phyloP scores from a whole-genome alignment of 2,329 filamentous ascomycete genomes.

The Fusarium circinatum region DNA sequence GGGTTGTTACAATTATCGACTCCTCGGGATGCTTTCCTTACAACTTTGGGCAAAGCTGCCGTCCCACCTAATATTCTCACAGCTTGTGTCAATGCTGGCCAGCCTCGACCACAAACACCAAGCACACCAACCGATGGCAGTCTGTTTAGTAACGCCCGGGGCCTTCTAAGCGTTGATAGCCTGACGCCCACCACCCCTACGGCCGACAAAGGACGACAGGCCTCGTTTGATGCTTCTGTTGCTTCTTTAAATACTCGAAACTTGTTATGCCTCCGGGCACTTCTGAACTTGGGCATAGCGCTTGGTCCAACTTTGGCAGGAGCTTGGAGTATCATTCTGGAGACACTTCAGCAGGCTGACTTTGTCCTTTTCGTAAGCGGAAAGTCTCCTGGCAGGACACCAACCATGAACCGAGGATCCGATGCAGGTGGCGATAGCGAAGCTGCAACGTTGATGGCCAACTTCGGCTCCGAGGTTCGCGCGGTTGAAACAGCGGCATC shows the following conservation, averaged over 20 bases:
- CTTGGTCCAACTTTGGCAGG: constrained; percentile 85
- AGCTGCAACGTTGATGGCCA: constrained; percentile 63
- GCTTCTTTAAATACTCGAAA: constrained; percentile 85
- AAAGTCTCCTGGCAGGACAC: constrained; percentile 63
- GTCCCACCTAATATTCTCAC: constrained; percentile 83
- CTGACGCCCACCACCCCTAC: constrained; percentile 67
- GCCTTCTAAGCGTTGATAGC: constrained; percentile 78
- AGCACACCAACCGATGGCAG: constrained; percentile 62
- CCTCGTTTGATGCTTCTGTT: constrained; percentile 64
- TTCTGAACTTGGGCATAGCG: constrained; percentile 96
- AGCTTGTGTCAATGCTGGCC: constrained; percentile 64
- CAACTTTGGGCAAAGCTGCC: constrained; percentile 91
- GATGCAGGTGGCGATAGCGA: constrained; percentile 64
- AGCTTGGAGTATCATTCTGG: constrained; percentile 91
- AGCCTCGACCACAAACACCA: constrained; percentile 55
- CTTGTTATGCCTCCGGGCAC: constrained; percentile 85
- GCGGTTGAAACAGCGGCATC: constrained; percentile 90
- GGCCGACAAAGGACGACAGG: constrained; percentile 68
- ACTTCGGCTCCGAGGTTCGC: constrained; percentile 82
- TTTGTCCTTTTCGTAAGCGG: constrained; percentile 78
- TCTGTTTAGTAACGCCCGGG: constrained; percentile 77
- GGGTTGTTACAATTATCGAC: constrained; percentile 86
- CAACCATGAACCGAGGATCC: constrained; percentile 57
- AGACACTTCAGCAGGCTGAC: constrained; percentile 92
- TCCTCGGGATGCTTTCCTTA: constrained; percentile 92